phyloP scores from a whole-genome alignment of 305 asterid genomes.

The Fraxinus nigra region DNA sequence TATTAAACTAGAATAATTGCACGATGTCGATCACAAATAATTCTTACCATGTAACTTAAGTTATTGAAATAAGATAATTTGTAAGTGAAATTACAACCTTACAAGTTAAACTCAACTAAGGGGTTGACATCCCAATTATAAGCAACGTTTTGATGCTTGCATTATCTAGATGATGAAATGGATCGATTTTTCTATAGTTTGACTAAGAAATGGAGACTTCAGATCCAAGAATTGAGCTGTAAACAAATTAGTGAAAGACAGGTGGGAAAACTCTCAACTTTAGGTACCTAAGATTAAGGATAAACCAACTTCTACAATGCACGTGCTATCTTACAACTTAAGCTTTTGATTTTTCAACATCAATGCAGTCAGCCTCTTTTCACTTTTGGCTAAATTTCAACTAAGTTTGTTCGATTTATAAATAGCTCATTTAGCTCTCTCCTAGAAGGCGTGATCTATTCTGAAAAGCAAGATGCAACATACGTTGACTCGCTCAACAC shows the following conservation, averaged over 20 bases:
- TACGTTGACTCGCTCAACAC: too few relatives aligned
- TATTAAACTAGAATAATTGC: not conserved
- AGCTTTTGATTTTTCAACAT: conserved; percentile 9
- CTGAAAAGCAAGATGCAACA: too few relatives aligned
- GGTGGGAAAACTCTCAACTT: conserved; percentile 20
- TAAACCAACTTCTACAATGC: conserved; percentile 26
- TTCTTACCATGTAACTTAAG: not conserved
- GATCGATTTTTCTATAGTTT: not conserved
- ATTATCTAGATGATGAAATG: not conserved
- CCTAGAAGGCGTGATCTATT: too few relatives aligned
- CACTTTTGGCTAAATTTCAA: not conserved
- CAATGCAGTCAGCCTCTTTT: not conserved
- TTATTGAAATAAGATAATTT: not conserved
- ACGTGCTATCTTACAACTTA: conserved; percentile 15
- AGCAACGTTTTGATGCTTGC: not conserved
- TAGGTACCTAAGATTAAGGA: conserved; percentile 15
- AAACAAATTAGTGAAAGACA: conserved; percentile 8
- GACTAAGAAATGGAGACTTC: conserved; percentile 9
- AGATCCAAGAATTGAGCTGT: conserved; percentile 15
- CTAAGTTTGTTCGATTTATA: not conserved
- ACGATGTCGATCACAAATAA: not conserved
- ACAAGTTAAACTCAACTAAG: not conserved
- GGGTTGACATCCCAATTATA: not conserved
- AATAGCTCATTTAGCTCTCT: not conserved
- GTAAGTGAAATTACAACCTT: not conserved